phyloP scores from a whole-genome alignment of 2,329 filamentous ascomycete species.

The Alternaria conjuncta region DNA sequence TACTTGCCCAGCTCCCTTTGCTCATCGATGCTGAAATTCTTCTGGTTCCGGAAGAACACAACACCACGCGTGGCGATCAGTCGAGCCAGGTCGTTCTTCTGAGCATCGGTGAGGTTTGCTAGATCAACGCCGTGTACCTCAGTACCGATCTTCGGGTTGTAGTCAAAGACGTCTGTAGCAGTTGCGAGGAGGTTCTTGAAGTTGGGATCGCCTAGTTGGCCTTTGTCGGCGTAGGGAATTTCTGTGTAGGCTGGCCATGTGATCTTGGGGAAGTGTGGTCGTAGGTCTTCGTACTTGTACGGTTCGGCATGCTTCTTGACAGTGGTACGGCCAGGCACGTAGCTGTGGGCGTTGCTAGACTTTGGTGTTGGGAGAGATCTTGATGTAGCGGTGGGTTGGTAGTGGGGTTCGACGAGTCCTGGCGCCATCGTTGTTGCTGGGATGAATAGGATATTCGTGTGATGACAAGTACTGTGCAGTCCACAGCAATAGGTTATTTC shows the following conservation, averaged over 20 bases:
- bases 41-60: constrained; percentile 64
- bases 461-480: background rate
- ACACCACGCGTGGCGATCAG: constrained; percentile 63
- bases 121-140: constrained; percentile 61
- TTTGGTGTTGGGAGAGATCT: constrained; percentile 25
- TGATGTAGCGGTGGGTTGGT: constrained; percentile 17
- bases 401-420: constrained; percentile 40
- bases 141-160: constrained; percentile 63
- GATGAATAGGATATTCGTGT: background rate
- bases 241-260: constrained; percentile 59
- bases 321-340: constrained; percentile 57
- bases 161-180: constrained; percentile 63
- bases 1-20: constrained; percentile 60
- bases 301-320: constrained; percentile 53
- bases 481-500: background rate
- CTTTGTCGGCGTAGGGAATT: constrained; percentile 61
- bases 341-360: constrained; percentile 42
- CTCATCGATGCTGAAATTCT: constrained; percentile 60
- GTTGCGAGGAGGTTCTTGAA: constrained; percentile 61
- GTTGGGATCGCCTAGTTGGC: constrained; percentile 59
- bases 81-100: constrained; percentile 62
- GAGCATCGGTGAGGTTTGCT: constrained; percentile 56
- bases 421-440: constrained; percentile 35
- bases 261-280: constrained; percentile 60
- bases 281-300: constrained; percentile 61